Evolutionary conservation across 2,329 filamentous ascomycete genomes (phyloP).

Genomic region (Nectriaceae sp.): DNA sequence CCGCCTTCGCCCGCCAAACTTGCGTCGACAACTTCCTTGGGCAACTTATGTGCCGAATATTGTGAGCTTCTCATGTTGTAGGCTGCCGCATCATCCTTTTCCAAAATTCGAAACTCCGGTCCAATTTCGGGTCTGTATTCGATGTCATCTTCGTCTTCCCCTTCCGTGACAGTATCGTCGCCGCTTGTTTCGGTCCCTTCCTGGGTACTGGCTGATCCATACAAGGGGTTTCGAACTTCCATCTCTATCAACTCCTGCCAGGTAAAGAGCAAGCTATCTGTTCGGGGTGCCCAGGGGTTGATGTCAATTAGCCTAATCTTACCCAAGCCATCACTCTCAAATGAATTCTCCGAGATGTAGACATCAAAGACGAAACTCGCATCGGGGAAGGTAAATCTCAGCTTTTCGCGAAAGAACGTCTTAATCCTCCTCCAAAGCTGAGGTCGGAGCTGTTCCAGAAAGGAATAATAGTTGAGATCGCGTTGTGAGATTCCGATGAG

Average conservation of each 20-base stretch:
- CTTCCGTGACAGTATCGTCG: slow-evolving; percentile 39
- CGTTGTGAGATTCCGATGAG: slow-evolving; percentile 85
- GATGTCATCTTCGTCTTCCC: slow-evolving; percentile 42
- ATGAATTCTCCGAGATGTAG: slow-evolving; percentile 73
- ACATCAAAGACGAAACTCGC: slow-evolving; percentile 87
- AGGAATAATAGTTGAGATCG: slow-evolving; percentile 88
- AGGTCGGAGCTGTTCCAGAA: slow-evolving; percentile 65
- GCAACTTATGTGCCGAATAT: slow-evolving; percentile 94
- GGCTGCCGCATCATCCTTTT: slow-evolving; percentile 83
- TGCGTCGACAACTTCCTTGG: slow-evolving; percentile 84
- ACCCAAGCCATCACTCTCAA: slow-evolving; percentile 61
- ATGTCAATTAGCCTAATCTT: slow-evolving; percentile 88
- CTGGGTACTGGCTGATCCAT: slow-evolving; percentile 44
- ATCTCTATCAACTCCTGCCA: slow-evolving; percentile 85
- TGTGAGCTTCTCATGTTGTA: slow-evolving; percentile 83
- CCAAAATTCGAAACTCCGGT: slow-evolving; percentile 81
- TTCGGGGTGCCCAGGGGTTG: slow-evolving; percentile 90
- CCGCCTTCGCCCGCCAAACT: slow-evolving; percentile 69
- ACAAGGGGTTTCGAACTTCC: slow-evolving; percentile 59
- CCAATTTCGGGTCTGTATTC: slow-evolving; percentile 59
- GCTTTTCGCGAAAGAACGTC: slow-evolving; percentile 73
- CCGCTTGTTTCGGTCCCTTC: slow-evolving; percentile 38
- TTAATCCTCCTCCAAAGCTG: slow-evolving; percentile 69
- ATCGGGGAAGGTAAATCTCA: slow-evolving; percentile 81
- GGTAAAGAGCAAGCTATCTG: slow-evolving; percentile 84